A percentile compares a stretch with the other conserved stretches of the same genome.
These are phyloP conservation scores for Penicillium digitatum DNA, from an alignment of 2,329 filamentous ascomycete species.

Conservation along the genomic window DNA sequence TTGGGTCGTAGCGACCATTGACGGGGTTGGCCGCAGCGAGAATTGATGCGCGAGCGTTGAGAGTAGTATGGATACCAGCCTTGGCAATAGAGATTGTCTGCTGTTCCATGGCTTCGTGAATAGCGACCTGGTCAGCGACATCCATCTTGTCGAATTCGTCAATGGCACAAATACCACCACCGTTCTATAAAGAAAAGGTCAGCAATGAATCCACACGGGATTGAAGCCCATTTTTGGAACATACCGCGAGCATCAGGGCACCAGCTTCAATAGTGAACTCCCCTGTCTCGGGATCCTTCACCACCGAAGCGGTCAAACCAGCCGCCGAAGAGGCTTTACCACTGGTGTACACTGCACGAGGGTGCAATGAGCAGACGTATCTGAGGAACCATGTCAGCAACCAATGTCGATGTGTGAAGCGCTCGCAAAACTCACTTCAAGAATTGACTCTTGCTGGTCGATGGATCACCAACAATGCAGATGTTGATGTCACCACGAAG, in stretches of 20 bases:
- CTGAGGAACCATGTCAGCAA: not conserved
- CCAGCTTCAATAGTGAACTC: slow-evolving; percentile 98
- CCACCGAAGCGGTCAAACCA: slow-evolving; percentile 92
- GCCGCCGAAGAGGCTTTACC: slow-evolving; percentile 96
- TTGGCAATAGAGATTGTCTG: slow-evolving; percentile 99
- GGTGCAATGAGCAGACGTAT: slow-evolving; percentile 90
- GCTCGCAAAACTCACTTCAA: slow-evolving; percentile 61
- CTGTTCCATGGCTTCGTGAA: slow-evolving; percentile 99
- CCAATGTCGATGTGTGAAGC: not conserved
- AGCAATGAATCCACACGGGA: slow-evolving; percentile 4
- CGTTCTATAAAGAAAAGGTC: slow-evolving; percentile 36
- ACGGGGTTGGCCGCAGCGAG: slow-evolving; percentile 95
- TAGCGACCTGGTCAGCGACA: slow-evolving; percentile 91
- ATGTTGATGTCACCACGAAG: slow-evolving; percentile 98
- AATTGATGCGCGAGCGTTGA: slow-evolving; percentile 93
- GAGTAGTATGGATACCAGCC: slow-evolving; percentile 93
- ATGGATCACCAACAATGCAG: slow-evolving; percentile 94
- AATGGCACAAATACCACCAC: slow-evolving; percentile 96
- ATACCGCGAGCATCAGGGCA: slow-evolving; percentile 81
- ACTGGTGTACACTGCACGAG: slow-evolving; percentile 93
- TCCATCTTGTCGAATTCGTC: slow-evolving; percentile 99
- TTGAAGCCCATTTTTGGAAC: slow-evolving; percentile 35
- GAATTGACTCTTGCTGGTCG: slow-evolving; percentile 96
- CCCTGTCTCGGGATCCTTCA: slow-evolving; percentile 97
- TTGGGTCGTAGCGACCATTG: slow-evolving; percentile 90